Evolutionary conservation across 257 asterid species (phyloP), one percentile per base, ranked within the genome.

Genomic region (Scutellaria galericulata): DNA sequence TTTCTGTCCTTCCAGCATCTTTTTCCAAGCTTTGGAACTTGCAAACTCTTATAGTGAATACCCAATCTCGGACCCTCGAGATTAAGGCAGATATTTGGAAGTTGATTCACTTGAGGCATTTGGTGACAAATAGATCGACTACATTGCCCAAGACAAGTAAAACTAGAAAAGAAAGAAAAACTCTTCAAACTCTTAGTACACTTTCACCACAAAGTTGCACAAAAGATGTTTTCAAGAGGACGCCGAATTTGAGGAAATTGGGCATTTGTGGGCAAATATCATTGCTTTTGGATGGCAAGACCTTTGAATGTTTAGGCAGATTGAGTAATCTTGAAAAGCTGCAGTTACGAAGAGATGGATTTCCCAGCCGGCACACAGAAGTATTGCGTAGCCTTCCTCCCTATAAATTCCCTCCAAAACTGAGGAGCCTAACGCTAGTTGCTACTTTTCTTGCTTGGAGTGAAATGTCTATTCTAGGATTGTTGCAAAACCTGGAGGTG

Each of bases 241-340:
- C 83, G 5, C 74, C 81, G 9, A 75, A 80, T 20, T 78, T 88
- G 70, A 86, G 77, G 76, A 83, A 71, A 20, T 46, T 88, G 72
- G 91, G 89, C 14, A 80, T 88, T 66, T 84, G 85, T 12, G 94
- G 94, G 27, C 66, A 70, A 0, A 65, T 88, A n/a, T 67, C 67
- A n/a, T 12, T 22, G 20, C 86, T 85, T 52, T 2, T 85, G 53
- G 83, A 85, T 3, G 64, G 66, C 39, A 68, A 69, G 58, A 66
- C 86, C 1, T 84, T 86, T 12, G 84, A 81, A 18, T 74, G 79
- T 54, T 41, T 86, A 54, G 81, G 78, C 1, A 81, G 66, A 42
- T 48, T 88, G 68, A 50, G 54, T 7, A 50, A 42, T 61, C 84
- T 88, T 0, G 88, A 84, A 53, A 86, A 81, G 72, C 37, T 88